Percentiles rank a stretch among this genome's conserved stretches.
Evolutionary conservation across 345 rosid species (phyloP).

Genomic region (Tarenaya hassleriana): DNA sequence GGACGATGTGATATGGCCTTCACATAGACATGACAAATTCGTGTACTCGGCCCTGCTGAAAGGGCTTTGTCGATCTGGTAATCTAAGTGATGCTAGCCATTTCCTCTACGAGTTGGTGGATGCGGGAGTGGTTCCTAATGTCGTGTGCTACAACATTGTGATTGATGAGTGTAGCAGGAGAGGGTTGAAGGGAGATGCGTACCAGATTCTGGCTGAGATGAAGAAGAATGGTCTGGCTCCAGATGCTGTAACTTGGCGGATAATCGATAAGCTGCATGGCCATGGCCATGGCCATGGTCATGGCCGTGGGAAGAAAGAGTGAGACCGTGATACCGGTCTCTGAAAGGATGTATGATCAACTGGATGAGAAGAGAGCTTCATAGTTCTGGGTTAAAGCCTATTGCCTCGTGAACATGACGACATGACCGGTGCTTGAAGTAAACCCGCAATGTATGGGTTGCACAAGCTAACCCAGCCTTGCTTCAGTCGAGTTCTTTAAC

Average conservation of each 20-base stretch:
- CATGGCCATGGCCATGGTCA: background rate
- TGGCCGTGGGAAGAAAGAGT: slow-evolving; percentile 15
- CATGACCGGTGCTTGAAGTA: background rate
- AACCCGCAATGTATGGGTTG: slow-evolving; percentile 1
- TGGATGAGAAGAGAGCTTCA: background rate
- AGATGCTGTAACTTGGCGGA: slow-evolving; percentile 87
- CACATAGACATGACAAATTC: slow-evolving; percentile 54
- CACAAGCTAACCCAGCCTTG: slow-evolving; percentile 7
- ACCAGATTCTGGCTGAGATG: slow-evolving; percentile 70
- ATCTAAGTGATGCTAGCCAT: slow-evolving; percentile 60
- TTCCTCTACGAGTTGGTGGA: slow-evolving; percentile 71
- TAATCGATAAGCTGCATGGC: slow-evolving; percentile 61
- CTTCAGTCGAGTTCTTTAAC: too few species aligned
- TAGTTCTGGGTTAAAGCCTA: slow-evolving; percentile 8
- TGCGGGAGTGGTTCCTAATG: slow-evolving; percentile 59
- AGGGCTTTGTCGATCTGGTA: slow-evolving; percentile 55
- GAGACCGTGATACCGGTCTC: background rate
- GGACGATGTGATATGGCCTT: slow-evolving; percentile 81
- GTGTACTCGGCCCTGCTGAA: slow-evolving; percentile 77
- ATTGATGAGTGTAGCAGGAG: slow-evolving; percentile 60
- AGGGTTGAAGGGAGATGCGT: slow-evolving; percentile 74
- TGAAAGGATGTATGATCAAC: background rate
- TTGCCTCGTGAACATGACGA: slow-evolving; percentile 2
- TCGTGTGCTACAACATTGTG: slow-evolving; percentile 61
- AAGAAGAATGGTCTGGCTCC: slow-evolving; percentile 58